phyloP scores from a whole-genome alignment of 768 basidiomycete species.

The Phylloporus arenicola region DNA sequence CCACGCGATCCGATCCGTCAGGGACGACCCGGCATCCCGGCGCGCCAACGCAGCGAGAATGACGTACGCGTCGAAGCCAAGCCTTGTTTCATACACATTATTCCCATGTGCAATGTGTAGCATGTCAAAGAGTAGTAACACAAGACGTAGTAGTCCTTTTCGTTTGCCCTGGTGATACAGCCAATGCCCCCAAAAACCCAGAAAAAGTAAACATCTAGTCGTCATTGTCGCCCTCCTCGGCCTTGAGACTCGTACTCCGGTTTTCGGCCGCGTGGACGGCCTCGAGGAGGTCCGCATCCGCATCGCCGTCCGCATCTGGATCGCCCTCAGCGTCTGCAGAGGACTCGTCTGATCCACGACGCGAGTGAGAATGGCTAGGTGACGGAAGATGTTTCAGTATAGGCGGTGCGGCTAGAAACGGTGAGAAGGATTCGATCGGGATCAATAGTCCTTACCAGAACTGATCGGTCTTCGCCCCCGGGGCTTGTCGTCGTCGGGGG shows the following conservation, averaged over 20 bases:
- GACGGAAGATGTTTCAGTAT: conserved; percentile 23
- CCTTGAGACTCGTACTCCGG: conserved; percentile 31
- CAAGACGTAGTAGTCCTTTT: too few species aligned
- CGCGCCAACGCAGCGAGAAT: too few species aligned
- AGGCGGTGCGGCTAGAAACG: conserved; percentile 14
- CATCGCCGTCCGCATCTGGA: conserved; percentile 37
- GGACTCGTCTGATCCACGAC: conserved; percentile 25
- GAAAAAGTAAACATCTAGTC: too few species aligned
- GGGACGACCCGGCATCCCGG: too few species aligned
- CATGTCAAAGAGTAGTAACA: too few species aligned
- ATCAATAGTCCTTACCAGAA: conserved; percentile 18
- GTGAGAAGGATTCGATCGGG: conserved; percentile 4
- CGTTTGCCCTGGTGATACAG: too few species aligned
- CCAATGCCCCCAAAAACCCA: too few species aligned
- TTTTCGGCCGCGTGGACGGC: conserved; percentile 49
- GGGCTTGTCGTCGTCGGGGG: conserved; percentile 22
- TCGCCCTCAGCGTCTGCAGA: conserved; percentile 29
- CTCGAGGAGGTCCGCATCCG: conserved; percentile 37
- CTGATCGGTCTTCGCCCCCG: conserved; percentile 27
- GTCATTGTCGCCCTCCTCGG: conserved; percentile 23
- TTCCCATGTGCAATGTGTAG: too few species aligned
- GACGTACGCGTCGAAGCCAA: too few species aligned
- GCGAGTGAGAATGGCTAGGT: conserved; percentile 20
- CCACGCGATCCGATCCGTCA: too few species aligned
- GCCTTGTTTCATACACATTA: too few species aligned